Evolutionary conservation across 805 yeast genomes (phyloP).

Genomic region (Metschnikowia henanensis): DNA sequence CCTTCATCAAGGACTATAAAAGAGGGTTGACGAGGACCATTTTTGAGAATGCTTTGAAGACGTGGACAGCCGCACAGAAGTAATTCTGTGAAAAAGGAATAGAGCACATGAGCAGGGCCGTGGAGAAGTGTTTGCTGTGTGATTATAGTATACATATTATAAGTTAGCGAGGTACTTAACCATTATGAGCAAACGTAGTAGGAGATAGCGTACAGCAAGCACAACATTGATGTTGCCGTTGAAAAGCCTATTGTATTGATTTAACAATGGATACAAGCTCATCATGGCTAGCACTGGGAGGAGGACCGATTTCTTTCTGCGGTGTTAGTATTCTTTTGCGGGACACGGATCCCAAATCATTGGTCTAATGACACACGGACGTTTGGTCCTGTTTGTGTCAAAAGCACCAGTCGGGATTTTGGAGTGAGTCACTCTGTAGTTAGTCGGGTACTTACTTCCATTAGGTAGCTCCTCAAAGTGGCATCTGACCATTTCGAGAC

Average conservation of each 20-base stretch:
- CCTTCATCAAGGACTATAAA: constrained; percentile 57
- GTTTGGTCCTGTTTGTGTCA: too few species aligned
- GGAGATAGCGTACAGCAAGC: constrained; percentile 8
- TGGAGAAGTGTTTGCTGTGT: not conserved
- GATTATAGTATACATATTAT: constrained; percentile 4
- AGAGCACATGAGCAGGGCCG: not conserved
- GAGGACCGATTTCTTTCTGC: constrained; percentile 48
- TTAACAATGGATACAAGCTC: constrained; percentile 49
- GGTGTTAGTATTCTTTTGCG: constrained; percentile 26
- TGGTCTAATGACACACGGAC: too few species aligned
- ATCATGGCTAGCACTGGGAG: constrained; percentile 45
- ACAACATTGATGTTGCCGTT: constrained; percentile 5
- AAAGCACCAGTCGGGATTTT: not conserved
- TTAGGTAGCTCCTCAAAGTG: constrained; percentile 7
- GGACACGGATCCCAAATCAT: constrained; percentile 25
- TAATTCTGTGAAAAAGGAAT: not conserved
- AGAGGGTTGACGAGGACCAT: constrained; percentile 55
- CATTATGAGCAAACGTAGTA: constrained; percentile 8
- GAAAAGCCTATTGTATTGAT: constrained; percentile 32
- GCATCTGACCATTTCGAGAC: constrained; percentile 7
- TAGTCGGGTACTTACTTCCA: constrained; percentile 17
- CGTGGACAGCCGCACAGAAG: constrained; percentile 23
- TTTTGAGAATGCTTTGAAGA: constrained; percentile 45
- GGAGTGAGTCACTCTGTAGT: too few species aligned
- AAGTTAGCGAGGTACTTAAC: constrained; percentile 5